Conservation (phyloP, 257 asterid genomes). For the Buddleja alternifolia region DNA sequence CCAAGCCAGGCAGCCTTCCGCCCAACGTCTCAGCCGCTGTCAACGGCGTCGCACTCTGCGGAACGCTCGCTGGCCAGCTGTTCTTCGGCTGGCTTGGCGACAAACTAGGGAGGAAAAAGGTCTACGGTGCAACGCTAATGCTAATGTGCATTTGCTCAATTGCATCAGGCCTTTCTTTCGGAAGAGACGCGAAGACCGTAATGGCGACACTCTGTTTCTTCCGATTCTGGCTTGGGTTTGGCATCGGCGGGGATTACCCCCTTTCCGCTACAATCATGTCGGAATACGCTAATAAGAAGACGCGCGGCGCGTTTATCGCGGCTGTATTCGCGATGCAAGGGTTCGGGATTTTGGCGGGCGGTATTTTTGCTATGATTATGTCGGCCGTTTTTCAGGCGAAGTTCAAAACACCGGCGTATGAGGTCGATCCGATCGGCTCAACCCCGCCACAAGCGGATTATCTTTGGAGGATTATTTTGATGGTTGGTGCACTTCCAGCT, state of each 20-base stretch:
- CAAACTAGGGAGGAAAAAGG: slow-evolving; percentile 47
- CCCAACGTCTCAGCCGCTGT: slow-evolving; percentile 54
- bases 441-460: slow-evolving; percentile 50
- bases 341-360: slow-evolving; percentile 49
- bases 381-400: slow-evolving; percentile 33
- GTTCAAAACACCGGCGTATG: slow-evolving; percentile 37
- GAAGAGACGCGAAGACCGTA: slow-evolving; percentile 36
- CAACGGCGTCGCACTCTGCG: slow-evolving; percentile 53
- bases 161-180: slow-evolving; percentile 53
- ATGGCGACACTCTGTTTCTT: slow-evolving; percentile 58
- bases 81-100: slow-evolving; percentile 51
- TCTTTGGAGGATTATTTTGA: slow-evolving; percentile 47
- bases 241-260: slow-evolving; percentile 59
- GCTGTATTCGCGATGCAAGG: slow-evolving; percentile 63
- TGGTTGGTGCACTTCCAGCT: slow-evolving; percentile 51
- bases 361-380: slow-evolving; percentile 41
- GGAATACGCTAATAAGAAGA: slow-evolving; percentile 48
- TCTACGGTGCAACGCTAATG: slow-evolving; percentile 45
- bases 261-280: slow-evolving; percentile 62
- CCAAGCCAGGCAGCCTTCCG: slow-evolving; percentile 50
- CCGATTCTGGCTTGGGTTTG: slow-evolving; percentile 56
- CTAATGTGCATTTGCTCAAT: slow-evolving; percentile 48
- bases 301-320: slow-evolving; percentile 53
- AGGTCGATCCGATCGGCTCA: slow-evolving; percentile 35
- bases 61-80: slow-evolving; percentile 38